Evolutionary conservation across 2,329 filamentous ascomycete species (phyloP).

Genomic region (Metarhizium guizhouense): DNA sequence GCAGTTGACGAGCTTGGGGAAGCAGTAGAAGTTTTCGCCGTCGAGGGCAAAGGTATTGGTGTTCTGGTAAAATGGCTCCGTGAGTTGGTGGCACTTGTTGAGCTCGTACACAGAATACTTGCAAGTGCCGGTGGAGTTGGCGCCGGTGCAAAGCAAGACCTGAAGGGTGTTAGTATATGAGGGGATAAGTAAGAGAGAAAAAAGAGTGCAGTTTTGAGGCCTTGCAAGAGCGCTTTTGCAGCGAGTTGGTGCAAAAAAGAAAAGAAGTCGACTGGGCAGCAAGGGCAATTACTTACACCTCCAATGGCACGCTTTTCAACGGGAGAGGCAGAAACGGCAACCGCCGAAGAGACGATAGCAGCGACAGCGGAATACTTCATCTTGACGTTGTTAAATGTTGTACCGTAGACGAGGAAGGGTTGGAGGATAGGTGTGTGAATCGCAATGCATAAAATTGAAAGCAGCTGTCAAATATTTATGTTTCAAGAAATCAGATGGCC

Average conservation of each 20-base stretch:
- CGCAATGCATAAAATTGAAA: not conserved
- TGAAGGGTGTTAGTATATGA: conserved; percentile 12
- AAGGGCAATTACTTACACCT: conserved; percentile 30
- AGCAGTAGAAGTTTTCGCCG: conserved; percentile 39
- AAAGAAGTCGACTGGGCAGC: not conserved
- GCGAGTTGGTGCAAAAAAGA: no score
- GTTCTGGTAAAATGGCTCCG: conserved; percentile 29
- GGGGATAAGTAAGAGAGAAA: no score
- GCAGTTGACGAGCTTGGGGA: conserved; percentile 32
- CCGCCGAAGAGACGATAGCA: conserved; percentile 12
- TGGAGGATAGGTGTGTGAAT: no score
- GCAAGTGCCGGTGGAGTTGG: conserved; percentile 40
- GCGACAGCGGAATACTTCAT: conserved; percentile 22
- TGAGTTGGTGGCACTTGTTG: conserved; percentile 36
- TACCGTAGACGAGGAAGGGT: not conserved
- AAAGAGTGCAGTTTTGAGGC: no score
- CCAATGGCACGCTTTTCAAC: conserved; percentile 33
- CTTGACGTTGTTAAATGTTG: not conserved
- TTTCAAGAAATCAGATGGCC: not conserved
- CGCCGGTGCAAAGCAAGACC: conserved; percentile 42
- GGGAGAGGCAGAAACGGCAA: conserved; percentile 18
- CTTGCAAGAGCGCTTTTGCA: no score
- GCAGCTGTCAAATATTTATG: not conserved
- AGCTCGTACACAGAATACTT: conserved; percentile 33
- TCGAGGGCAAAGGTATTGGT: conserved; percentile 42